Conservation (phyloP, 2,329 filamentous ascomycete genomes). For the Dactylellina leptospora region DNA sequence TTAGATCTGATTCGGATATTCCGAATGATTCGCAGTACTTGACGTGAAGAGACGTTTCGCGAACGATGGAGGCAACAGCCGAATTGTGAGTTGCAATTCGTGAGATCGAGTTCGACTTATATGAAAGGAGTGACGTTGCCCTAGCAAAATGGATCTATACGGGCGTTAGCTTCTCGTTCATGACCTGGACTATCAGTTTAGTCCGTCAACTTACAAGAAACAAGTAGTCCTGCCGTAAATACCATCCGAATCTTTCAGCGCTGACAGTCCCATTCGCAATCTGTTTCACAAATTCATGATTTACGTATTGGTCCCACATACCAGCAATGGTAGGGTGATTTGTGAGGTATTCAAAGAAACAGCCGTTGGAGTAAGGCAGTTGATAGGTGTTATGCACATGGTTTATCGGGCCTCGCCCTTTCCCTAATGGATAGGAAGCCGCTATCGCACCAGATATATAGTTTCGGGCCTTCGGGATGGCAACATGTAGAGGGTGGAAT, state of each 20-base stretch:
- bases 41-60: constrained; percentile 82
- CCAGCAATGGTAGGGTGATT: constrained; percentile 75
- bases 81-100: constrained; percentile 74
- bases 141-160: constrained; percentile 81
- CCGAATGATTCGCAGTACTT: constrained; percentile 84
- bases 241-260: constrained; percentile 80
- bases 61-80: constrained; percentile 78
- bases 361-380: constrained; percentile 71
- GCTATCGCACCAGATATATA: constrained; percentile 72
- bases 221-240: constrained; percentile 90
- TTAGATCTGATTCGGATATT: constrained; percentile 76
- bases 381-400: constrained; percentile 72
- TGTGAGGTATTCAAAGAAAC: constrained; percentile 84
- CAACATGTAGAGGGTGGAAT: constrained; percentile 62
- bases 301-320: constrained; percentile 78
- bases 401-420: constrained; percentile 72
- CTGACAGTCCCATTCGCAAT: constrained; percentile 80
- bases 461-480: constrained; percentile 67
- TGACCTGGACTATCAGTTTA: background rate
- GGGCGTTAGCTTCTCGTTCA: background rate
- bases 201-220: constrained; percentile 72
- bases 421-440: constrained; percentile 67
- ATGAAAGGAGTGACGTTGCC: constrained; percentile 83
- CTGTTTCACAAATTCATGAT: constrained; percentile 82
- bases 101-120: constrained; percentile 78